A percentile compares a stretch with the other conserved stretches of the same genome.
Evolutionary conservation across 2,329 filamentous ascomycete species (phyloP).

Genomic region (Paecilomyces variotii): DNA sequence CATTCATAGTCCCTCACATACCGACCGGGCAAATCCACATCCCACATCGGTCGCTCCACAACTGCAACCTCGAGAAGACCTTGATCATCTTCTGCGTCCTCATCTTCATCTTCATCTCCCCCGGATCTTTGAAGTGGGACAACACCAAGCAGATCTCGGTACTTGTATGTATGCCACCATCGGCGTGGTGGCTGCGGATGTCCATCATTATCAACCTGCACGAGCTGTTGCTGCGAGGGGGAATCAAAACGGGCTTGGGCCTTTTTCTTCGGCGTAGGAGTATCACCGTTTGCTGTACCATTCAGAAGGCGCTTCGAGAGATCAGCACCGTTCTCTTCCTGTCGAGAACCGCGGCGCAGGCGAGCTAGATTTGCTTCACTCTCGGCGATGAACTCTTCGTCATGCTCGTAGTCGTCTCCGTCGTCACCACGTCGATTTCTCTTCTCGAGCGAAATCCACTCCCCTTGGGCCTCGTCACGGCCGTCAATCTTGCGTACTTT

Average conservation of each 20-base stretch:
- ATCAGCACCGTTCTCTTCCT: slow-evolving; percentile 12
- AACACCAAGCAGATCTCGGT: slow-evolving; percentile 81
- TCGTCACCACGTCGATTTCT: slow-evolving; percentile 17
- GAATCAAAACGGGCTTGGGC: not conserved
- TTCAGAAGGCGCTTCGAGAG: slow-evolving; percentile 13
- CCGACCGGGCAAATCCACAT: slow-evolving; percentile 66
- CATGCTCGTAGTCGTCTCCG: slow-evolving; percentile 26
- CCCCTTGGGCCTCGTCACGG: slow-evolving; percentile 25
- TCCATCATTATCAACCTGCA: slow-evolving; percentile 15
- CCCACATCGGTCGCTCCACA: slow-evolving; percentile 78
- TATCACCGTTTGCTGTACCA: slow-evolving; percentile 9
- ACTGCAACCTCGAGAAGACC: slow-evolving; percentile 64
- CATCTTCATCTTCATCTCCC: slow-evolving; percentile 22
- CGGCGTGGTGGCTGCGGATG: slow-evolving; percentile 21
- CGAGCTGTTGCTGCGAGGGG: slow-evolving; percentile 15
- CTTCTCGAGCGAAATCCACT: slow-evolving; percentile 27
- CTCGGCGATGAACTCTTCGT: slow-evolving; percentile 21
- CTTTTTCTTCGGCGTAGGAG: slow-evolving; percentile 6
- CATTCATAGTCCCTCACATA: slow-evolving; percentile 54
- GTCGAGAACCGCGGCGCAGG: slow-evolving; percentile 17
- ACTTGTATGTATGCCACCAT: slow-evolving; percentile 82
- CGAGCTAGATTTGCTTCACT: slow-evolving; percentile 25
- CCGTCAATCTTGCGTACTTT: slow-evolving; percentile 43
- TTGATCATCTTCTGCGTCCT: slow-evolving; percentile 19
- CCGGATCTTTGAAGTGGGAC: slow-evolving; percentile 42